Base-by-base conservation (phyloP, 345 rosid genomes). In the Salix brachista region DNA sequence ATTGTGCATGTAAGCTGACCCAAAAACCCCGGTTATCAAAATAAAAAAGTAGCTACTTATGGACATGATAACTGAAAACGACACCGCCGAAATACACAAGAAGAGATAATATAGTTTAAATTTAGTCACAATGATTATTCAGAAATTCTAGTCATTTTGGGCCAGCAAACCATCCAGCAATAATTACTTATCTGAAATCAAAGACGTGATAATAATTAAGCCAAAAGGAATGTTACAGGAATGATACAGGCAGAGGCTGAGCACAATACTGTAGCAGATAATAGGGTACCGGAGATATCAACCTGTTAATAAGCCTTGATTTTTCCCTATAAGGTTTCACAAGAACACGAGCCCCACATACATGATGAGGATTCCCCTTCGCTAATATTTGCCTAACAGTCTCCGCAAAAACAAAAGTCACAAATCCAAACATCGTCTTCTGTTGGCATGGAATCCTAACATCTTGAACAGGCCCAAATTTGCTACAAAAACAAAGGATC, bases 281-380 rank as follows among this genome's bases (percentile, higher is more conserved):
- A 34, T 8, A 41, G 14, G 39, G 23, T 2, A 18, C 42, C 42
- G 42, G 42, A 8, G 8, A 32, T 9, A 21, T 52, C 77, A 80
- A 85, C 91, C 95, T 89, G 76, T 93, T 91, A 73, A 83, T 65
- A 18, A 88, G 85, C 78, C 88, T 93, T 23, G 97, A 88, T 82
- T 91, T 96, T 77, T 96, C 99, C 82, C 93, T 81, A 76, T 96
- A 96, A 37, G 97, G 99, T 80, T 94, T 96, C 85, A 96, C 99
- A 14, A 96, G 91, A 67, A 96, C 99, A 46, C 99, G 97, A 46
- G 99, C 90, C n/a, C 87, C 91, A 2, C 97, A 94, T 0, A 96
- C 91, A 58, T 86, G 92, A 88, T 96, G 99, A 67, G 99, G 99
- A 83, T 92, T 96, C 50, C 97, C 97, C 82, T 94, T 90, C 13